A percentile compares a stretch with the other conserved stretches of the same genome.
Evolutionary conservation across 257 asterid species (phyloP).

Genomic region (Nicotiana undulata): DNA sequence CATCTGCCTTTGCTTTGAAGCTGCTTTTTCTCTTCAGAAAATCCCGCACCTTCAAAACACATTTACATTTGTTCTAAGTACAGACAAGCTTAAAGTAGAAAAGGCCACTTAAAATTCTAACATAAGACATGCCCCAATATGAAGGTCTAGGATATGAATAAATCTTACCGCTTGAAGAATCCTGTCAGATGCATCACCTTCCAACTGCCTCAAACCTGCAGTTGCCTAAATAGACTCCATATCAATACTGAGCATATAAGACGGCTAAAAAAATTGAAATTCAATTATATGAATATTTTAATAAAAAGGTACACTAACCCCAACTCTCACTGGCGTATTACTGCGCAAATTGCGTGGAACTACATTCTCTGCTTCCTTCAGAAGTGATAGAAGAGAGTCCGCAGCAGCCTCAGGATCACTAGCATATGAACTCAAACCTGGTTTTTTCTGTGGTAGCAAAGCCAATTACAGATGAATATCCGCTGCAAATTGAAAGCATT

Average conservation of each 20-base stretch:
- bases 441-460: constrained; percentile 26
- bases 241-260: not conserved
- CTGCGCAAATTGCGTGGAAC: constrained; percentile 36
- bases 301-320: constrained; percentile 34
- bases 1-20: constrained; percentile 37
- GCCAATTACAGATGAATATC: not conserved
- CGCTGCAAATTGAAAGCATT: not conserved
- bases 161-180: constrained; percentile 53
- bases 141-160: not conserved
- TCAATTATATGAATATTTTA: not conserved
- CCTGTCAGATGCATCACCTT: constrained; percentile 47
- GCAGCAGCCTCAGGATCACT: constrained; percentile 56
- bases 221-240: constrained; percentile 47
- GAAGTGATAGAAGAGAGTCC: constrained; percentile 32
- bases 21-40: constrained; percentile 39
- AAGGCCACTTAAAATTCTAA: not conserved
- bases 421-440: constrained; percentile 63
- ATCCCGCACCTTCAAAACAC: constrained; percentile 41
- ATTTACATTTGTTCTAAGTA: not conserved
- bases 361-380: constrained; percentile 40
- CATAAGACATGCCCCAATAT: not conserved
- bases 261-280: not conserved
- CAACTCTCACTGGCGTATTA: constrained; percentile 60
- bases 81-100: not conserved
- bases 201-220: constrained; percentile 65